phyloP scores from a whole-genome alignment of 345 rosid species.

The Jatropha curcas region DNA sequence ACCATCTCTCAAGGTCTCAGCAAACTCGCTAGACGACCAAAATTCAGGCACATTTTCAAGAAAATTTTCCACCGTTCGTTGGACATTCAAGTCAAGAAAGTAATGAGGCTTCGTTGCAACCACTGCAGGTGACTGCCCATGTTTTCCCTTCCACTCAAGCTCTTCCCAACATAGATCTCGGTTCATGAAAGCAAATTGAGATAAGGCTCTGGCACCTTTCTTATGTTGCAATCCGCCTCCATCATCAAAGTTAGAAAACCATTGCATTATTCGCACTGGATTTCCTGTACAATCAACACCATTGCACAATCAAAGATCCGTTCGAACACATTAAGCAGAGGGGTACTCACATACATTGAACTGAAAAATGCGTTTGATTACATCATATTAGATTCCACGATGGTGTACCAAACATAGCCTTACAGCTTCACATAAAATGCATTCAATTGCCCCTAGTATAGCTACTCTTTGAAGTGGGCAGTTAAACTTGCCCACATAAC shows the following conservation, averaged over 20 bases:
- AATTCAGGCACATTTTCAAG: constrained; percentile 80
- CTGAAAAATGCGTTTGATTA: no score
- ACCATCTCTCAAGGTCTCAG: constrained; percentile 78
- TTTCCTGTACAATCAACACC: constrained; percentile 46
- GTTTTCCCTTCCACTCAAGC: constrained; percentile 93
- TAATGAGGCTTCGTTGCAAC: constrained; percentile 96
- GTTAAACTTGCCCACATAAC: no score
- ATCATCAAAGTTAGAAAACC: constrained; percentile 75
- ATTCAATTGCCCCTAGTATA: neutral
- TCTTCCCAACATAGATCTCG: constrained; percentile 97
- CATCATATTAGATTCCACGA: no score
- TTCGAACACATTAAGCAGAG: neutral
- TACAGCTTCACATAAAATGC: neutral
- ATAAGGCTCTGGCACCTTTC: constrained; percentile 84
- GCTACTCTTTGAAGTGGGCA: neutral
- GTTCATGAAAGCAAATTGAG: constrained; percentile 79
- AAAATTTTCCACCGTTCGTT: constrained; percentile 70
- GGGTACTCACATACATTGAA: neutral
- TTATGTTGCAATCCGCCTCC: constrained; percentile 65
- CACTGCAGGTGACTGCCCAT: constrained; percentile 94
- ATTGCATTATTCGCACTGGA: constrained; percentile 49
- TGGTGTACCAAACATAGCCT: no score
- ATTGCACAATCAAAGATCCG: neutral
- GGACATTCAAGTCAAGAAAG: constrained; percentile 84
- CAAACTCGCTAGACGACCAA: constrained; percentile 85